phyloP scores from a whole-genome alignment of 2,329 filamentous ascomycete genomes.

The Hypoxylon sp. region DNA sequence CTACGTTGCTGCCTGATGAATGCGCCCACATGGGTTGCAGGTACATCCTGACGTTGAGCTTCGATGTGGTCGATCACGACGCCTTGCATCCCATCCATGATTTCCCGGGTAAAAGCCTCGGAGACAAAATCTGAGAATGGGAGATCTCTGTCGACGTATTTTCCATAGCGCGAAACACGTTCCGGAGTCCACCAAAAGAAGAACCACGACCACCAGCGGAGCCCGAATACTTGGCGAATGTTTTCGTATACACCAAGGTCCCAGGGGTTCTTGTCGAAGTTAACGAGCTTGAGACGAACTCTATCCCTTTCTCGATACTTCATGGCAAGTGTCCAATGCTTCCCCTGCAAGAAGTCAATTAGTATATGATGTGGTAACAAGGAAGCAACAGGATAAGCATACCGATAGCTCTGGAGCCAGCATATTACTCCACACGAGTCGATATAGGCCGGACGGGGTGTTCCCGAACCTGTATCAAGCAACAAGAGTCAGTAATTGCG shows the following conservation, averaged over 20 bases:
- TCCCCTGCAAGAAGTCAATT: neutral
- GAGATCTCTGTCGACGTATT: conserved; percentile 28
- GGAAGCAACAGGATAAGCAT: neutral
- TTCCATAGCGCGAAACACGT: conserved; percentile 31
- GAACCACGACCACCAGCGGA: conserved; percentile 30
- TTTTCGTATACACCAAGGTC: conserved; percentile 26
- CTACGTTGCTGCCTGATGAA: neutral
- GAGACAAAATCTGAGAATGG: conserved; percentile 24
- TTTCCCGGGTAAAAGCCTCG: conserved; percentile 4
- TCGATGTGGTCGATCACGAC: conserved; percentile 18
- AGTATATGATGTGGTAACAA: neutral
- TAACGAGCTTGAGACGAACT: conserved; percentile 10
- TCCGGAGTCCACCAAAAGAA: conserved; percentile 32
- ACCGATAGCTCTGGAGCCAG: conserved; percentile 4
- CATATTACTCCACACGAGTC: conserved; percentile 4
- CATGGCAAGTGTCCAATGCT: conserved; percentile 17
- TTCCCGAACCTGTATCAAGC: too few relatives aligned
- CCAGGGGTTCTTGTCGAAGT: conserved; percentile 22
- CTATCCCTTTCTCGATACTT: conserved; percentile 15
- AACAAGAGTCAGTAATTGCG: too few relatives aligned
- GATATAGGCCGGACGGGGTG: too few relatives aligned
- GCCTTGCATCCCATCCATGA: conserved; percentile 15
- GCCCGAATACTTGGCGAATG: conserved; percentile 29
- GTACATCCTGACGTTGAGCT: conserved; percentile 6
- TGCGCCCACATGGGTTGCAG: conserved; percentile 16